These are phyloP conservation scores for Neonectria faginata DNA, from an alignment of 2,329 filamentous ascomycete genomes.

Conservation along the genomic window DNA sequence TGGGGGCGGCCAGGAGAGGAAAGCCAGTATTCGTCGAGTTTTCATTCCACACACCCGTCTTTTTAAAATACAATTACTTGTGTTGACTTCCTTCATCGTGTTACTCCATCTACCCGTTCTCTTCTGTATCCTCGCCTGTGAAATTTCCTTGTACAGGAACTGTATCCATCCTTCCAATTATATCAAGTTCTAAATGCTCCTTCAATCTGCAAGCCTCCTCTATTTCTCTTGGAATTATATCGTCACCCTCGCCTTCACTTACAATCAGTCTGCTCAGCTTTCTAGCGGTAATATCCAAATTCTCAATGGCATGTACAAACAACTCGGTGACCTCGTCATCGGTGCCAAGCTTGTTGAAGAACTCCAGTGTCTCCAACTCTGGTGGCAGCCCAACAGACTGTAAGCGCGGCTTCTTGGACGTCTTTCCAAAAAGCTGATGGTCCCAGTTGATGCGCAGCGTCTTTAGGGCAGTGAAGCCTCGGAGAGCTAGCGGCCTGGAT, in stretches of 20 bases:
- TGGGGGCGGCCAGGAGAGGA: too few relatives aligned
- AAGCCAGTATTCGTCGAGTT: too few relatives aligned
- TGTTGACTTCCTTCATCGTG: too few relatives aligned
- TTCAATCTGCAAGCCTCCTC: neutral
- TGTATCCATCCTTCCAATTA: constrained; percentile 2
- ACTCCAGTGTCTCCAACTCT: constrained; percentile 58
- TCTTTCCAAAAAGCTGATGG: constrained; percentile 61
- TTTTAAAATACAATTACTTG: too few relatives aligned
- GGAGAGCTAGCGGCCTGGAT: constrained; percentile 56
- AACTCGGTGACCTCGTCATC: constrained; percentile 62
- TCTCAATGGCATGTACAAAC: constrained; percentile 56
- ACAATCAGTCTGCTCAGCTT: constrained; percentile 33
- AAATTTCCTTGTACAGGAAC: neutral
- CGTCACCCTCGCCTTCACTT: neutral
- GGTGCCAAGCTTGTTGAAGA: constrained; percentile 58
- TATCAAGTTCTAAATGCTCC: neutral
- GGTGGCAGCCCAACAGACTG: constrained; percentile 61
- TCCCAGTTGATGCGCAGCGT: constrained; percentile 60
- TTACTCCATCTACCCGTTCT: too few relatives aligned
- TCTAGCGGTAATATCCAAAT: constrained; percentile 51
- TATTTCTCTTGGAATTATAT: neutral
- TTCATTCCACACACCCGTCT: too few relatives aligned
- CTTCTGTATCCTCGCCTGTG: too few relatives aligned
- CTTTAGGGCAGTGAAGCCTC: constrained; percentile 57
- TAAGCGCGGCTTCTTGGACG: constrained; percentile 58